phyloP scores from a whole-genome alignment of 129 eudicot species.

The Pseudognaphalium luteoalbum region DNA sequence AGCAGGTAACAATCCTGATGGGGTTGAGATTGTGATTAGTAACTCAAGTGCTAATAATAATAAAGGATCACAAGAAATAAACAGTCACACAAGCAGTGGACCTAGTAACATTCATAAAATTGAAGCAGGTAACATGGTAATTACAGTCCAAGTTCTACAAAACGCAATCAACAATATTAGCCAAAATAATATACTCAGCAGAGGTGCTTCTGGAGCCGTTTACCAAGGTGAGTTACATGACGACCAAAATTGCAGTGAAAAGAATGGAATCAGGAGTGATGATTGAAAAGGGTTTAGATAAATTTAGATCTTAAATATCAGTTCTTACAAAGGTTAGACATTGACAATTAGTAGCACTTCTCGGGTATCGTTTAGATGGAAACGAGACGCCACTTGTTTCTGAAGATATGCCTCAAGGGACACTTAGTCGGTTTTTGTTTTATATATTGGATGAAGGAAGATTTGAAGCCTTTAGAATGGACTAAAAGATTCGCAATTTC shows the following conservation, averaged over 20 bases:
- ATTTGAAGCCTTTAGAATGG: constrained; percentile 36
- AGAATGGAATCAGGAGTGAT: constrained; percentile 82
- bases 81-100: too few species aligned
- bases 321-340: constrained; percentile 93
- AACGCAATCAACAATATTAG: constrained; percentile 79
- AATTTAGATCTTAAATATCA: constrained; percentile 71
- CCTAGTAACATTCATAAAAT: constrained; percentile 3
- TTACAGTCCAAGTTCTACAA: constrained; percentile 75
- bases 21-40: too few species aligned
- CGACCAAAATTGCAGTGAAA: constrained; percentile 84
- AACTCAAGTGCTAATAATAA: too few species aligned
- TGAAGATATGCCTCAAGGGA: constrained; percentile 95
- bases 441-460: constrained; percentile 50
- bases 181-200: constrained; percentile 74
- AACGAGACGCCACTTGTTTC: constrained; percentile 70
- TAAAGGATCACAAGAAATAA: too few species aligned
- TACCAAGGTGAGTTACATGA: constrained; percentile 91
- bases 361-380: constrained; percentile 82
- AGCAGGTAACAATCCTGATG: too few species aligned
- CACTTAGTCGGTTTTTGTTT: constrained; percentile 82
- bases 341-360: constrained; percentile 79
- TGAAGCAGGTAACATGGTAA: constrained; percentile 65
- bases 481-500: constrained; percentile 35
- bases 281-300: constrained; percentile 68
- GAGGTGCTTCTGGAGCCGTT: constrained; percentile 92